phyloP scores from a whole-genome alignment of 495 filamentous ascomycete genomes.

The Astrocystis sublimbata region DNA sequence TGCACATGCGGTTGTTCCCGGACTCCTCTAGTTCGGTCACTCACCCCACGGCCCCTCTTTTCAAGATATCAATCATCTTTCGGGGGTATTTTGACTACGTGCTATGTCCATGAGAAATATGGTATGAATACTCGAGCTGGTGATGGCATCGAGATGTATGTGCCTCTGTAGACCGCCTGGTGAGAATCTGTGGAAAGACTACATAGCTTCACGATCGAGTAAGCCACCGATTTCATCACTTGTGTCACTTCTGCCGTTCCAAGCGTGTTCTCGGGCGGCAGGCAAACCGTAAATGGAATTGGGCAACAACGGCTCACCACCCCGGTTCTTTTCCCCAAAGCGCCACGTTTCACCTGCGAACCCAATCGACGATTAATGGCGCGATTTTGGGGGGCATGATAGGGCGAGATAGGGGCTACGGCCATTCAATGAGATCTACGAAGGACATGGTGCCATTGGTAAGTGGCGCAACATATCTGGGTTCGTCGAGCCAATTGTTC shows the following conservation, averaged over 20 bases:
- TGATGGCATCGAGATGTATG: no score
- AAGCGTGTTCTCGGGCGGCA: background rate
- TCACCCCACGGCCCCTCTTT: slow-evolving; percentile 4
- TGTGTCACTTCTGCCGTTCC: background rate
- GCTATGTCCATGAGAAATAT: no score
- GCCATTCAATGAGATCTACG: background rate
- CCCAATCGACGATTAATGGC: background rate
- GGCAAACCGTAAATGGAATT: background rate
- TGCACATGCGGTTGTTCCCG: slow-evolving; percentile 1
- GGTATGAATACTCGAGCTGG: no score
- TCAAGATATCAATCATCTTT: no score
- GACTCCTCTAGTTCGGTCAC: background rate
- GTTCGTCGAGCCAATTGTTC: background rate
- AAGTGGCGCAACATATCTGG: background rate
- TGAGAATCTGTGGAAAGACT: no score
- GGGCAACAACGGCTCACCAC: background rate
- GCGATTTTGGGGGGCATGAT: background rate
- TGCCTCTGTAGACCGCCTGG: no score
- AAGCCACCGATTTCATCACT: background rate
- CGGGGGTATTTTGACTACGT: no score
- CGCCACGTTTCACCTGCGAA: background rate
- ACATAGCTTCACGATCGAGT: background rate
- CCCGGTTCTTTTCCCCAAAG: background rate
- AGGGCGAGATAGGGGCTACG: background rate
- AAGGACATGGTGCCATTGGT: no score